Conservation (phyloP, 83 land plant species). For the Picea abies region DNA sequence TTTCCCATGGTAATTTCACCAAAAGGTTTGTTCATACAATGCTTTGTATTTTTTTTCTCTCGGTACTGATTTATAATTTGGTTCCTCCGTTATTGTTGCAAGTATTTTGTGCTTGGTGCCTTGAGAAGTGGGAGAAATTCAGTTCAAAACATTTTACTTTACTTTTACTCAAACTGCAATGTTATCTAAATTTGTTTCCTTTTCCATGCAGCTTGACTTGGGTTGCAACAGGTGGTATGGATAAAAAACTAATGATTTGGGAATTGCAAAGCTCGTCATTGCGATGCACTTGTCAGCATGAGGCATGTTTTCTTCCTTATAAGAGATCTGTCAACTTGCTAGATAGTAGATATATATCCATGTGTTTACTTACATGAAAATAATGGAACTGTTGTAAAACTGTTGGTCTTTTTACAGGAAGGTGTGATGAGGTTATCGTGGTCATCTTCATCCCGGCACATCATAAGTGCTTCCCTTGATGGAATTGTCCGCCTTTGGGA, state of each 20-base stretch:
- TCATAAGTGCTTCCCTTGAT: constrained; percentile 61
- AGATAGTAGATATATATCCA: not conserved
- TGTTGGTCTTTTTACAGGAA: constrained; percentile 38
- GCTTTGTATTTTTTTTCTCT: not conserved
- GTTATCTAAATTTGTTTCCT: not conserved
- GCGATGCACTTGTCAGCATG: constrained; percentile 71
- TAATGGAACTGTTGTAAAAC: not conserved
- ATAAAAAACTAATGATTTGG: constrained; percentile 77
- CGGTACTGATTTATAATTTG: not conserved
- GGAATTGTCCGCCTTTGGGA: constrained; percentile 70
- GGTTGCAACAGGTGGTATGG: constrained; percentile 83
- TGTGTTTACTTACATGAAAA: not conserved
- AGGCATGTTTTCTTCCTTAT: constrained; percentile 36
- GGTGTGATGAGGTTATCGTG: constrained; percentile 58
- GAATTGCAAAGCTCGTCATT: constrained; percentile 61
- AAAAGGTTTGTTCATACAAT: not conserved
- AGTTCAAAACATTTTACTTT: not conserved
- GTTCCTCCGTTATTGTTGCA: not conserved
- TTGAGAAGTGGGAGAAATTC: not conserved
- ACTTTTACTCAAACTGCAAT: not conserved
- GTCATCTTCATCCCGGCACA: constrained; percentile 40
- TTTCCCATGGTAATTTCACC: not conserved
- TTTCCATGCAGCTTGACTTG: constrained; percentile 43
- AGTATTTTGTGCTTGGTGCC: not conserved
- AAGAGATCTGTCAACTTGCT: not conserved